Evolutionary conservation across 345 rosid genomes (phyloP), one percentile per base, ranked within the genome.

Genomic region (Eucalyptus cloeziana): DNA sequence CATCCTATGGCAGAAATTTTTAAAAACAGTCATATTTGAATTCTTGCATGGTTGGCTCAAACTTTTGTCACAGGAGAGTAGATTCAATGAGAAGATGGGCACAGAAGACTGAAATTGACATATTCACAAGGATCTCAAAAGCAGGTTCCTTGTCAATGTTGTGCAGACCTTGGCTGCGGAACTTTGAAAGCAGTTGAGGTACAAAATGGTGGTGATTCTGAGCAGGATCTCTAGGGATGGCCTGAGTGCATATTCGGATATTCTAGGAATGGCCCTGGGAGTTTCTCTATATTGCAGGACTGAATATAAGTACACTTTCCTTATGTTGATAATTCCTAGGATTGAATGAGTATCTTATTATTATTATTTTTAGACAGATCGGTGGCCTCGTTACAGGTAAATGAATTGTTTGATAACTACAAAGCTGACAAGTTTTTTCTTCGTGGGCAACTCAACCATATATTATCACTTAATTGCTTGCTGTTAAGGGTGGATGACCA

Each of bases 171-270:
- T 76, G 64, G 76, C 62, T 49, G 27, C 43, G 45, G n/a, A 60
- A 89, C 54, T 44, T 43, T n/a, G 90, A 45, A 30, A 51, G 52
- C 40, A 87, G 88, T 15, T 31, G 30, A 87, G 13, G 13, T 25
- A 52, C 9, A 30, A 80, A 86, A 88, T 49, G 87, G 90, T 90
- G 90, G 92, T 86, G 92, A 91, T 87, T 81, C 90, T 92, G 87
- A 87, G 87, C 31, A 60, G 69, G 89, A 88, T 89, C 91, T 88
- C 58, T 22, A 50, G 92, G 87, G 58, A 80, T 87, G 89, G 49
- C 88, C 69, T 30, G 49, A 85, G 90, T 86, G 91, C 90, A 90
- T 88, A 89, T 89, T 90, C 91, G 88, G 90, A 89, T 89, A 89
- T 91, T 76, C 91, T 37, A 86, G 33, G 89, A 76, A 80, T 44